Evolutionary conservation across 2,329 filamentous ascomycete species (phyloP).

Genomic region (Davidsoniella virescens): DNA sequence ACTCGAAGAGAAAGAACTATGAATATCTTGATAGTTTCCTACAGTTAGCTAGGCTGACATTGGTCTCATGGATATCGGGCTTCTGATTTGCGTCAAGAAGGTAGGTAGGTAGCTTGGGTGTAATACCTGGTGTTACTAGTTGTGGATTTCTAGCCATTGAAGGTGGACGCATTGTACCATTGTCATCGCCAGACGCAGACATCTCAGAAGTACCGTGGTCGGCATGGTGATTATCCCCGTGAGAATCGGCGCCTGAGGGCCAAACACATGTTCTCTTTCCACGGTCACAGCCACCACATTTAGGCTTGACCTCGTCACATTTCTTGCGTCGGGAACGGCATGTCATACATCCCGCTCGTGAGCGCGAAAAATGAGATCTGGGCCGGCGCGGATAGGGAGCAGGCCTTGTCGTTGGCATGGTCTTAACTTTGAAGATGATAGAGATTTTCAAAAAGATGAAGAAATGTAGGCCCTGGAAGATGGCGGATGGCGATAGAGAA

Average conservation of each 20-base stretch:
- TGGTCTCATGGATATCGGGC: too few species aligned
- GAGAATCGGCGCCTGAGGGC: conserved; percentile 10
- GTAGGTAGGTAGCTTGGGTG: too few species aligned
- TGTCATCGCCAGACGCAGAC: not conserved
- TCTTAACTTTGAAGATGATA: conserved; percentile 8
- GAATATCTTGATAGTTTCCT: too few species aligned
- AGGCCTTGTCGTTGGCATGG: conserved; percentile 7
- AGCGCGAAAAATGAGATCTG: conserved; percentile 11
- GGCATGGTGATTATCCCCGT: not conserved
- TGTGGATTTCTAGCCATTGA: not conserved
- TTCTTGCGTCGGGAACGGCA: conserved; percentile 32
- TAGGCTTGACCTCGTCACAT: conserved; percentile 29
- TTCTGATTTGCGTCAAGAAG: too few species aligned
- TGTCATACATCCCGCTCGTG: conserved; percentile 25
- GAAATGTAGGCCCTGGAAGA: too few species aligned
- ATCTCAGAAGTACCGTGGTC: not conserved
- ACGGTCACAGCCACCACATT: conserved; percentile 23
- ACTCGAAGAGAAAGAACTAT: too few species aligned
- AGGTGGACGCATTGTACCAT: not conserved
- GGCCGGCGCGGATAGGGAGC: conserved; percentile 8
- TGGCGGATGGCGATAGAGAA: not conserved
- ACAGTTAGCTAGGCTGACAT: too few species aligned
- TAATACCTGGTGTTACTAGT: not conserved
- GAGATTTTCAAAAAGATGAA: not conserved
- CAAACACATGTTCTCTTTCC: conserved; percentile 16